A percentile compares a stretch with the other conserved stretches of the same genome.
phyloP scores from a whole-genome alignment of 225 moss, liverwort and hornwort species.

The Polytrichum formosum region DNA sequence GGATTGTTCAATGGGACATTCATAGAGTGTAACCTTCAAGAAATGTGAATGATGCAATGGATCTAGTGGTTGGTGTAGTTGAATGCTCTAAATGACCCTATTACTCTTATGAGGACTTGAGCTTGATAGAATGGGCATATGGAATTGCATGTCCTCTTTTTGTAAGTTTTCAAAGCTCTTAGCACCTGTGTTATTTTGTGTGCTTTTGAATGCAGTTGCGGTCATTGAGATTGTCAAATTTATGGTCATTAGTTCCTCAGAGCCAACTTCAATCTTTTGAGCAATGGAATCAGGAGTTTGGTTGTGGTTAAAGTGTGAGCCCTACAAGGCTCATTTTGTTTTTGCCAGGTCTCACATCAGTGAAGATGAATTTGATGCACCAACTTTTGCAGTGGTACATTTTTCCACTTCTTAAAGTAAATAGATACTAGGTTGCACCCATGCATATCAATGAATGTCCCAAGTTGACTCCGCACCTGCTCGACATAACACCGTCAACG shows the following conservation, averaged over 20 bases:
- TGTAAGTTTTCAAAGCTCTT: too few relatives aligned
- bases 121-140: too few relatives aligned
- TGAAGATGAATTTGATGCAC: neutral
- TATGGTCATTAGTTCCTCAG: too few relatives aligned
- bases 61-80: too few relatives aligned
- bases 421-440: neutral
- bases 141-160: too few relatives aligned
- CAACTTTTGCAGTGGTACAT: constrained; percentile 5
- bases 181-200: too few relatives aligned
- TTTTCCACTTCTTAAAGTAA: constrained; percentile 5
- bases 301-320: constrained; percentile 41
- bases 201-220: constrained; percentile 46
- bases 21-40: too few relatives aligned
- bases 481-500: too few relatives aligned
- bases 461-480: neutral
- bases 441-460: neutral
- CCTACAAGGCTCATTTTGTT: neutral
- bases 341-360: neutral
- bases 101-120: too few relatives aligned
- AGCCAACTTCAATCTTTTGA: constrained; percentile 35
- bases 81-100: too few relatives aligned
- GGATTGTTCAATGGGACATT: too few relatives aligned
- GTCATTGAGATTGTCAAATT: constrained; percentile 35
- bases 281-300: constrained; percentile 76
- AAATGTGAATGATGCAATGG: too few relatives aligned